phyloP scores from a whole-genome alignment of 495 filamentous ascomycete species.

The Penicillium bialowiezense region DNA sequence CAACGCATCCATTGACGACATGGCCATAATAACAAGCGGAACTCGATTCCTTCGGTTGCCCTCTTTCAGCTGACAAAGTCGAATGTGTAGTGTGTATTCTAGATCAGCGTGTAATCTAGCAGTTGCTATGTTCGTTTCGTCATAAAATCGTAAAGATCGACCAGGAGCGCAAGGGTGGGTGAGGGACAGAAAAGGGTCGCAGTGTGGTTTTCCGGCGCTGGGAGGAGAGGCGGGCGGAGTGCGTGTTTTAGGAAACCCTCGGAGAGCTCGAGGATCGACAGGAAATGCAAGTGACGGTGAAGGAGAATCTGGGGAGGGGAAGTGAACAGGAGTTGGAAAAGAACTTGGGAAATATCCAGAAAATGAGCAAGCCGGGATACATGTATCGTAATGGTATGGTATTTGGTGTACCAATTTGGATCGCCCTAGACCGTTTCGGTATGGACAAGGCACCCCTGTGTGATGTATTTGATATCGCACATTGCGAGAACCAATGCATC shows the following conservation, averaged over 20 bases:
- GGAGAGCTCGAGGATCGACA: neutral
- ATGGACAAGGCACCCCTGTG: neutral
- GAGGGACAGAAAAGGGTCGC: neutral
- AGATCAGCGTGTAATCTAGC: no score
- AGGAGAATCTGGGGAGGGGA: conserved; percentile 9
- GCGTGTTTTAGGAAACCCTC: conserved; percentile 4
- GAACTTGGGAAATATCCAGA: conserved; percentile 9
- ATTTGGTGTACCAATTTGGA: neutral
- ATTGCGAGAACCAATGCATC: conserved; percentile 12
- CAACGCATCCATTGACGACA: conserved; percentile 58
- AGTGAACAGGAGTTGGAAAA: conserved; percentile 5
- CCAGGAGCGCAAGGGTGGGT: neutral
- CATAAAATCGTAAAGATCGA: conserved; percentile 22
- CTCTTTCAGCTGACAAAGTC: no score
- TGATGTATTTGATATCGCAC: conserved; percentile 3
- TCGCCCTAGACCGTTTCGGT: conserved; percentile 3
- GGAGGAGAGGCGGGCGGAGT: neutral
- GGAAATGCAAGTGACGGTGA: conserved; percentile 16
- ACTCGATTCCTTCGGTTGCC: neutral
- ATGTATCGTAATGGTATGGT: conserved; percentile 14
- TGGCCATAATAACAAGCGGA: conserved; percentile 12
- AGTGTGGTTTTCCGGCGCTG: neutral
- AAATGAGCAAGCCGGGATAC: conserved; percentile 6
- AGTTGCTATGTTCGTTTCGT: conserved; percentile 26
- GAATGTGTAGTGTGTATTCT: no score